Base-by-base conservation (phyloP, 2,329 filamentous ascomycete species). In the Aspergillus costaricaensis region DNA sequence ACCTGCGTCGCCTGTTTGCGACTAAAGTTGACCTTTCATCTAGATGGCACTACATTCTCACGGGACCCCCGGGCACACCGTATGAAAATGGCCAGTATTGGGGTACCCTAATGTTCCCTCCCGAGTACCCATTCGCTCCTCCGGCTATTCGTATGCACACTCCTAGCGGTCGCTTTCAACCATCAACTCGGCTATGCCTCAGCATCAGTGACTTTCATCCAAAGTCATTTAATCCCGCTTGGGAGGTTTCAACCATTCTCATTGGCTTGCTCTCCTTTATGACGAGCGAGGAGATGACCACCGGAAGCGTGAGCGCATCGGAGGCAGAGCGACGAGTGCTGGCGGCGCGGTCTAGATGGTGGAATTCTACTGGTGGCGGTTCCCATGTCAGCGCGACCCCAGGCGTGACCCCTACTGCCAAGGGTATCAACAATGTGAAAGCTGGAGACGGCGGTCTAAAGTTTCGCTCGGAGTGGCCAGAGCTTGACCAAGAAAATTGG, bases 131-230 rank as follows among this genome's bases (percentile, higher is more conserved):
- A 25, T 99, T 97, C 78, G 94, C 93, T 12, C 95, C 95, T 32
- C 95, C 95, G 4, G 92, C 95, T 2, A 99, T 99, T 77, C 92
- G 94, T 73, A 99, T 99, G 95, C 95, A 98, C 82, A 99, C 95
- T 0, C 95, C 95, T 1, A 94, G 90, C 12, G 95, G 95, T 61
- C 91, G 95, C 72, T 99, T 99, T 80, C 92, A 96, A 75, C 92
- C 93, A 2, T 95, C 90, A 1, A 93, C 92, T 14, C 87, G 95
- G 53, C 86, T 99, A 21, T 99, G 95, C 72, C 88, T 99, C 51
- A 96, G 91, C 73, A 99, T 99, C 71, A 94, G 89, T 70, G 95
- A 99, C 75, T 99, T 98, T 79, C 95, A 99, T 74, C 95, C 95
- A 4, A 96, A 96, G 77, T 94, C 90, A 27, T 99, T 98, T 82